Percentiles rank a stretch among this genome's conserved stretches.
phyloP scores from a whole-genome alignment of 1,284 basidiomycete genomes.

The Cystobasidium pallidum region DNA sequence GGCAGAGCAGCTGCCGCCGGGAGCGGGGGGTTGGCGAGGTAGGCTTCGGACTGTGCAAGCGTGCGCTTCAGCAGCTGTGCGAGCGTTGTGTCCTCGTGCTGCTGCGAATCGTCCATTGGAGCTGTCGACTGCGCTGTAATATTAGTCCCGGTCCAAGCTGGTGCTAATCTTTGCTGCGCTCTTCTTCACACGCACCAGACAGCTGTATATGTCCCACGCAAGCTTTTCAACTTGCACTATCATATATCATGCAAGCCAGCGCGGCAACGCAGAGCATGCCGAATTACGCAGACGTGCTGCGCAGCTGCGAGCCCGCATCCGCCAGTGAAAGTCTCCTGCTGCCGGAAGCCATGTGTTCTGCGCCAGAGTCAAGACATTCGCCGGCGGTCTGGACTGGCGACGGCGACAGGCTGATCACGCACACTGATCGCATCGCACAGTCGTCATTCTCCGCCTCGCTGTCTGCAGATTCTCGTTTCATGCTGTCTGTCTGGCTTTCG shows the following conservation, averaged over 20 bases:
- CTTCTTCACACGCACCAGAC: background rate
- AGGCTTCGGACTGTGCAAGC: slow-evolving; percentile 19
- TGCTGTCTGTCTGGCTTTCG: too few species aligned
- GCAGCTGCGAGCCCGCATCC: background rate
- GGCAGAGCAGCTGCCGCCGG: background rate
- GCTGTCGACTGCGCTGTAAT: background rate
- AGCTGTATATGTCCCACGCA: too few species aligned
- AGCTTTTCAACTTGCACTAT: too few species aligned
- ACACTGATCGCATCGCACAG: background rate
- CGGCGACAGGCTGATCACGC: background rate
- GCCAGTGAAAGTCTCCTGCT: background rate
- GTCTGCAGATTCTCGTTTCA: too few species aligned
- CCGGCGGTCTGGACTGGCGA: background rate
- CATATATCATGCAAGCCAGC: too few species aligned
- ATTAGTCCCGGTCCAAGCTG: background rate
- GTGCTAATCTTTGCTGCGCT: background rate
- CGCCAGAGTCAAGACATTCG: slow-evolving; percentile 18
- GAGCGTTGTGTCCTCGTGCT: slow-evolving; percentile 20
- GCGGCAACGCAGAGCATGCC: background rate
- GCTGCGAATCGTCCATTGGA: background rate
- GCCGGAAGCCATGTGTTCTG: background rate
- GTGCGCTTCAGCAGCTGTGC: slow-evolving; percentile 25
- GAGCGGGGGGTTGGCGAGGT: slow-evolving; percentile 4
- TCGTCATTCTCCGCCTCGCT: too few species aligned
- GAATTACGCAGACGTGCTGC: too few species aligned